Base-by-base conservation (phyloP, 1,139 yeast genomes). In the Sugiyamaella grinbergsii region DNA sequence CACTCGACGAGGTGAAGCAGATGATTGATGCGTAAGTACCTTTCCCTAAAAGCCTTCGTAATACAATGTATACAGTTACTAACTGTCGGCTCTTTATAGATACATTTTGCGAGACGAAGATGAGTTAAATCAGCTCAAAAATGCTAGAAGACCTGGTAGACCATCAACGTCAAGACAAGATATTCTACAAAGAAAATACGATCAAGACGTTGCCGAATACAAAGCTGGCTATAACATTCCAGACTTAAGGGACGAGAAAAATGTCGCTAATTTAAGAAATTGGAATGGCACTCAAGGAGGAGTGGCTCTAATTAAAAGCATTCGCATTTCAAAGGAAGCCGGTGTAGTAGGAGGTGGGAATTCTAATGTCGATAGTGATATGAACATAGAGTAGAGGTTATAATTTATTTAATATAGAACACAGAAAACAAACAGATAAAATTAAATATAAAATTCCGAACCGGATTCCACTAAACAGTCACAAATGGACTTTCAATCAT, bases 271-370 rank as follows among this genome's bases (percentile, higher is more conserved):
- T 39, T 71, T 90, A 55, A 75, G 83, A 62, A 67, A 70, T 16
- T 91, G 97, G 97, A 85, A 85, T 59, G 93, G 95, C 19, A 79
- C 88, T 7, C 73, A 79, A 57, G 96, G 96, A 36, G 91, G 94
- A n/a, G 70, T 85, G 49, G 82, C 85, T 37, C 75, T 79, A 15
- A 72, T 89, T 65, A 81, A 79, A 49, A 62, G 70, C 47, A 58
- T 66, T 36, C 62, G 68, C 40, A 58, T 74, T 15, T 59, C 71
- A 1, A 58, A 63, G 49, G 61, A 55, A 4, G 49, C 33, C 22
- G 41, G 42, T 3, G 23, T 49, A 15, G 42, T 43, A 10, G 47
- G 47, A 8, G 19, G 16, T 16, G 31, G 43, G 2, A 31, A n/a
- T 28, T 20, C 45, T 10, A n/a, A 28, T 20, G 36, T 32, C 7